phyloP scores from a whole-genome alignment of 345 rosid genomes.

The Psidium friedrichsthalianum region DNA sequence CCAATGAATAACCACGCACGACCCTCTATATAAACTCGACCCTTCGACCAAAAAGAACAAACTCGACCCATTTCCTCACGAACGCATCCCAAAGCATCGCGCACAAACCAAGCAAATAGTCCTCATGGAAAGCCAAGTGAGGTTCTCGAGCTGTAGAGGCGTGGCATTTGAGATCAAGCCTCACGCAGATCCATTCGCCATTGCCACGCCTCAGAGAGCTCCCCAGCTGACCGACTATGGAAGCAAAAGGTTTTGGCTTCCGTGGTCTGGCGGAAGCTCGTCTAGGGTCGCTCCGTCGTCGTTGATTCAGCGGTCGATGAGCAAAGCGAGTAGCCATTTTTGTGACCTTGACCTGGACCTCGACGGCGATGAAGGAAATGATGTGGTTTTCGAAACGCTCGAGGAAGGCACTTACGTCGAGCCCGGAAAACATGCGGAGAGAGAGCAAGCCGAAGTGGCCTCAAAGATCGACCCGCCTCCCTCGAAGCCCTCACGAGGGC shows the following conservation, averaged over 20 bases:
- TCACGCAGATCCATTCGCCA: constrained; percentile 32
- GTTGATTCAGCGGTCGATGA: constrained; percentile 22
- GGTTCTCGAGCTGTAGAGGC: constrained; percentile 64
- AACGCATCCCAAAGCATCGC: too few relatives aligned
- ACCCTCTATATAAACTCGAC: neutral
- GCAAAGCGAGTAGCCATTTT: constrained; percentile 57
- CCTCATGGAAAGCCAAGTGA: constrained; percentile 26
- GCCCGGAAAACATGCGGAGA: neutral
- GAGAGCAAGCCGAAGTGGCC: constrained; percentile 6
- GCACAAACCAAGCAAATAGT: too few relatives aligned
- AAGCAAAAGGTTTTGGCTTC: constrained; percentile 18
- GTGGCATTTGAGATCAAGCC: constrained; percentile 58
- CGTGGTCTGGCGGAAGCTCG: constrained; percentile 23
- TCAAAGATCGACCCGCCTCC: constrained; percentile 13
- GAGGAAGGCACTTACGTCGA: constrained; percentile 27
- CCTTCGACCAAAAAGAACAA: neutral
- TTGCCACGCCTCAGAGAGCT: neutral
- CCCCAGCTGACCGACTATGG: neutral
- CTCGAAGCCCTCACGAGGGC: constrained; percentile 16
- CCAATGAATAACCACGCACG: neutral
- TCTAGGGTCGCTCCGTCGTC: constrained; percentile 21
- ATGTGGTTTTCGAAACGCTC: constrained; percentile 3
- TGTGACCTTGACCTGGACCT: constrained; percentile 41
- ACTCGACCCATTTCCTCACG: too few relatives aligned
- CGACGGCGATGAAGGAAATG: constrained; percentile 4